Evolutionary conservation across 225 moss, liverwort and hornwort genomes (phyloP), one percentile per base, ranked within the genome.

Genomic region (Sphagnum contortum): DNA sequence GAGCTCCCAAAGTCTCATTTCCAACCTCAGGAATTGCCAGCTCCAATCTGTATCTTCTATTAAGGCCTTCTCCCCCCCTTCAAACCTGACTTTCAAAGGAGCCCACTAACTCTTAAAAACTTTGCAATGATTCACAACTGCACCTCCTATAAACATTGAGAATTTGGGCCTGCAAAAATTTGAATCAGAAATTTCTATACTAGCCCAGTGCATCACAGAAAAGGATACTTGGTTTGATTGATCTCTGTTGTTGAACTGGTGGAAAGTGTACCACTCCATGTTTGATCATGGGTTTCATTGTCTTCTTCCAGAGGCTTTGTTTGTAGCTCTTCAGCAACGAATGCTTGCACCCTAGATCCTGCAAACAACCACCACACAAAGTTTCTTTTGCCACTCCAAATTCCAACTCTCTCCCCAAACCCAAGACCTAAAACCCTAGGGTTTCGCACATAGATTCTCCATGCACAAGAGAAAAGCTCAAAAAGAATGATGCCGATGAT

Each of bases 341-440:
- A n/a, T 65, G 64, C 64, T 72, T 54, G 64, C 67, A 72, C 57
- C 55, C 4, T 47, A 60, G 66, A 10, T 52, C 54, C 83, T 79
- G 76, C 69, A 59, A 45, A 52, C 52, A 52, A 52, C 7, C 6
- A 5, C 52, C 7, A 9, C 52, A 52, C 52, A 52, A 52, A 5
- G 6, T 52, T 9, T 52, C 52, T 52, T 52, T 29, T 29, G 29
- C 29, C 29, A 29, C 29, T 29, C 29, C 29, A 29, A 29, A 29
- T 29, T 1, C 29, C 29, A 29, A 29, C 29, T 29, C 29, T 29
- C 29, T 29, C 29, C 29, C 29, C 29, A 29, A 29, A 29, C 29
- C 29, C 0, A 29, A 29, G 29, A 29, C 29, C 29, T 29, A 29
- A 29, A 29, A 29, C 29, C 29, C 29, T 29, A 29, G 29, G 29